Conservation (phyloP, 768 basidiomycete species). For the Paxillus involutus region DNA sequence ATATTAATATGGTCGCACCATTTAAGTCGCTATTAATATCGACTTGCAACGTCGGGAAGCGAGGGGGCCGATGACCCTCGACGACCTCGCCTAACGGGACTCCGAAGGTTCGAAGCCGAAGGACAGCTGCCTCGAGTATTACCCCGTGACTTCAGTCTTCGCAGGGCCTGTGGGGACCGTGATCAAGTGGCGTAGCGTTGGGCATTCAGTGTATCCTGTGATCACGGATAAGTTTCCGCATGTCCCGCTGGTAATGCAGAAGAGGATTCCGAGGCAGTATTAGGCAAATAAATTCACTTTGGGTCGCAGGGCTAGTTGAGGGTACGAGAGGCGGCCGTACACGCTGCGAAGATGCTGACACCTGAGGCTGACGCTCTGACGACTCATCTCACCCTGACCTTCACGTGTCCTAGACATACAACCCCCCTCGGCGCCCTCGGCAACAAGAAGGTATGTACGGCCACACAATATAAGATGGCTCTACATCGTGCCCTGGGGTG, state of each 20-base stretch:
- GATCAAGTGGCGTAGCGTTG: not conserved
- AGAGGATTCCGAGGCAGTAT: not conserved
- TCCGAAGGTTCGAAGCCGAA: not conserved
- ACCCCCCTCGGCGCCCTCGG: no score
- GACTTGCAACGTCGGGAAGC: not conserved
- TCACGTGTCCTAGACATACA: no score
- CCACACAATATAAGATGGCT: slow-evolving; percentile 5
- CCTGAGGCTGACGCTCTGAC: no score
- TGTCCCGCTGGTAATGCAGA: not conserved
- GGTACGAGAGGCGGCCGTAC: not conserved
- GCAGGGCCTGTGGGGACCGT: not conserved
- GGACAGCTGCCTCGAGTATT: not conserved
- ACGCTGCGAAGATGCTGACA: not conserved
- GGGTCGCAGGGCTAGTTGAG: no score
- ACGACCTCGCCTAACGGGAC: no score
- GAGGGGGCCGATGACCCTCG: not conserved
- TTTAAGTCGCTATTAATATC: not conserved
- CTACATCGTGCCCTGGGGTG: not conserved
- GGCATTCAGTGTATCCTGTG: not conserved
- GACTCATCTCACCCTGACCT: no score
- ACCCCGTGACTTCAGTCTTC: slow-evolving; percentile 1
- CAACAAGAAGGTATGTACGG: not conserved
- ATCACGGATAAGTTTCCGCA: not conserved
- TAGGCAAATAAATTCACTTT: not conserved
- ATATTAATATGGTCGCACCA: not conserved